Evolutionary conservation across 139 green algal genomes (phyloP), one percentile per base, ranked within the genome.

Genomic region (Deuterostichococcus epilithicus): DNA sequence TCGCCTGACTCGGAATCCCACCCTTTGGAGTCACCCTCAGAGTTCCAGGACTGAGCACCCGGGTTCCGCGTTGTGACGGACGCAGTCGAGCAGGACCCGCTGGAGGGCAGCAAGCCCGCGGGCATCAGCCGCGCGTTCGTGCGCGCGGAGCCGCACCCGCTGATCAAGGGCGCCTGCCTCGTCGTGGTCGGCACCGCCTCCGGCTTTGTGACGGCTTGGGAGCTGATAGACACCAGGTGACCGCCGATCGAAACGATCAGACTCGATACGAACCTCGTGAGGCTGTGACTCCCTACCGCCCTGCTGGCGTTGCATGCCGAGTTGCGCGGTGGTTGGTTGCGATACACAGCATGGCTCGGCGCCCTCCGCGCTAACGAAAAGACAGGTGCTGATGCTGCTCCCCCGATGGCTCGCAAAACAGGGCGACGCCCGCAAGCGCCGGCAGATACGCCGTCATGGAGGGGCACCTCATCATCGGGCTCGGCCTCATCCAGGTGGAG

Each of bases 401-500:
- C n/a, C n/a, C n/a, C n/a, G n/a, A n/a, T n/a, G n/a, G n/a, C 18
- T 63, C 18, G 3, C 3, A 13, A 28, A 5, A 20, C 52, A 63
- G 52, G 52, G 26, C 52, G 13, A 63, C 28, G 52, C 52, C 52
- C 5, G 20, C 13, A 13, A 63, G 28, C 28, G 52, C 52, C 3
- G 52, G 52, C 3, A 23, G 52, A 20, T 63, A 30, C 18, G 52
- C 52, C 52, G 20, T 63, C 10, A 28, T 63, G 52, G 52, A 63
- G 10, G 52, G 52, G 20, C 52, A 63, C 52, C 10, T 5, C 10
- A 63, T 79, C 1, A 39, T 79, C 18, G 74, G 74, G 26, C 22
- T 79, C 44, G 74, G 74, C 65, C 73, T 71, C 32, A 66, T 68
- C 38, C 39, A 68, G 74, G 74, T 79, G n/a, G n/a, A n/a, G n/a